A percentile compares a stretch with the other conserved stretches of the same genome.
Evolutionary conservation across 768 basidiomycete genomes (phyloP).

Genomic region (Leucocoprinus leucothites): DNA sequence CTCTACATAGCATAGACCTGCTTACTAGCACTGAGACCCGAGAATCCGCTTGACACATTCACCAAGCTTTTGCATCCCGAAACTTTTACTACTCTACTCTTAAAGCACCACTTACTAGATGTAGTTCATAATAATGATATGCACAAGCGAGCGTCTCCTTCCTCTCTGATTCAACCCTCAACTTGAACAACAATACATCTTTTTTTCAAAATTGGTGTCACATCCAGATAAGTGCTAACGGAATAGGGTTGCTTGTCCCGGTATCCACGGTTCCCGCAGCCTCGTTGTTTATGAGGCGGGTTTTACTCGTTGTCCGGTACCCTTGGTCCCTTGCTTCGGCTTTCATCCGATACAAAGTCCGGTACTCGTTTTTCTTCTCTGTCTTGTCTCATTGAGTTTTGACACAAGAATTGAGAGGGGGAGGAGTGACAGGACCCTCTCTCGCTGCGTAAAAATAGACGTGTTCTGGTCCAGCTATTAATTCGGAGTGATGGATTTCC

Average conservation of each 20-base stretch:
- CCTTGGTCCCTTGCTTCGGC: no score
- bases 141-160: background rate
- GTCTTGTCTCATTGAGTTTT: no score
- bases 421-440: no score
- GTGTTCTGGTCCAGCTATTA: background rate
- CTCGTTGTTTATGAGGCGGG: no score
- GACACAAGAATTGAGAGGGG: no score
- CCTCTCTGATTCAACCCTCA: no score
- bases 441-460: no score
- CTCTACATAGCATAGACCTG: background rate
- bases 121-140: constrained; percentile 7
- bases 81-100: background rate
- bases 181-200: no score
- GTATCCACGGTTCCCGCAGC: background rate
- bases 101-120: background rate
- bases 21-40: background rate
- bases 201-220: no score
- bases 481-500: background rate
- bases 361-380: no score
- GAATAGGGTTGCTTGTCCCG: background rate
- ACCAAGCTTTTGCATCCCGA: constrained; percentile 1
- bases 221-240: background rate
- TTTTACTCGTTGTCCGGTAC: background rate
- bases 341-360: no score
- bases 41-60: background rate